Conservation (phyloP, 2,329 filamentous ascomycete genomes). For the Iodosphaeria phyllophila region DNA sequence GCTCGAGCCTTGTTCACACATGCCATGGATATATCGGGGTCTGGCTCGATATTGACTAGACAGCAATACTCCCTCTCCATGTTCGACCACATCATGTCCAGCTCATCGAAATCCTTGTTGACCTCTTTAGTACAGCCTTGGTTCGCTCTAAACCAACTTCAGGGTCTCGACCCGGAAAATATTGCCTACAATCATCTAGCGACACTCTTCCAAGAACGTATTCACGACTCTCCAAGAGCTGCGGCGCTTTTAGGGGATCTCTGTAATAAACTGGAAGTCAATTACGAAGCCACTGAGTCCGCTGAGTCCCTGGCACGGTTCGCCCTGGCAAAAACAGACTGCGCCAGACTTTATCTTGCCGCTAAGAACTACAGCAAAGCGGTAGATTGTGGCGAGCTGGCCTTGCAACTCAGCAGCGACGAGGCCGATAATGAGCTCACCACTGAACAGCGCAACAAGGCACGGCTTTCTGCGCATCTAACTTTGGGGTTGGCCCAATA, state of each 20-base stretch:
- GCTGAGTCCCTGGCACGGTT: slow-evolving; percentile 53
- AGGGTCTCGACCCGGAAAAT: slow-evolving; percentile 50
- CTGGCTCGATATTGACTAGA: slow-evolving; percentile 53
- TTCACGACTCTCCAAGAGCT: slow-evolving; percentile 46
- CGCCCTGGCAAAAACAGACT: slow-evolving; percentile 68
- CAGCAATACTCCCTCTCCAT: slow-evolving; percentile 62
- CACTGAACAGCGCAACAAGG: slow-evolving; percentile 43
- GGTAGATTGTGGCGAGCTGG: slow-evolving; percentile 62
- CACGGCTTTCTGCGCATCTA: slow-evolving; percentile 68
- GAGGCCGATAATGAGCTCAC: slow-evolving; percentile 48
- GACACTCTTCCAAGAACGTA: slow-evolving; percentile 66
- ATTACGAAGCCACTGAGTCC: slow-evolving; percentile 75
- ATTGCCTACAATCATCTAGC: slow-evolving; percentile 59
- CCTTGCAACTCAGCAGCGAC: slow-evolving; percentile 60
- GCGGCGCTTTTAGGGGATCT: slow-evolving; percentile 45
- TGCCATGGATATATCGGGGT: slow-evolving; percentile 79
- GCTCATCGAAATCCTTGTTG: slow-evolving; percentile 28
- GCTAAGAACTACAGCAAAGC: slow-evolving; percentile 45
- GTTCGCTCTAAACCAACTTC: slow-evolving; percentile 72
- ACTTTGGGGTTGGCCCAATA: slow-evolving; percentile 74
- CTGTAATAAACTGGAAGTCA: slow-evolving; percentile 52
- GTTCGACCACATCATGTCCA: slow-evolving; percentile 62
- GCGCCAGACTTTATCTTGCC: slow-evolving; percentile 69
- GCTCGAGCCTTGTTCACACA: slow-evolving; percentile 78
- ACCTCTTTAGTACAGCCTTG: slow-evolving; percentile 65